Evolutionary conservation across 2,329 filamentous ascomycete genomes (phyloP), one percentile per base, ranked within the genome.

Genomic region (Gyromitra esculenta): DNA sequence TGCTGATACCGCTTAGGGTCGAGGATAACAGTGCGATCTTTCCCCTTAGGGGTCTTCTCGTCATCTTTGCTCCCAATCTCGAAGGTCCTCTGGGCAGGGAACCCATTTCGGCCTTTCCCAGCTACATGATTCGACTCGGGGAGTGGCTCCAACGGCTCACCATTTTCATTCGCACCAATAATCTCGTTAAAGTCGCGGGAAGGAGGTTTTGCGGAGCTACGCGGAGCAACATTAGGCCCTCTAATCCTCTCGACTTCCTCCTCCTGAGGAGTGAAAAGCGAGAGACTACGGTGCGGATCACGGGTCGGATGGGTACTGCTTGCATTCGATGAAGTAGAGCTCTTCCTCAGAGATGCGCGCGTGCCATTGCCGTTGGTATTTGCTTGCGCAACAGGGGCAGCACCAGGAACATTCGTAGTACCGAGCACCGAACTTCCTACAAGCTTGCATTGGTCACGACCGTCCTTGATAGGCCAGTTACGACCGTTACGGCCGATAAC

Each of bases 391-490:
- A 50, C 31, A 11, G 43, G 50, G 15, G 57, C 7, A 52, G 60
- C 59, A 8, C 62, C 48, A 60, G 60, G 62, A 21, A 56, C 56
- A 62, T 56, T 68, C 8, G 54, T 43, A n/a, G 72, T 65, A 31
- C 75, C 71, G 18, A 59, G 59, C 13, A 75, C 67, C 79, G 87
- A 90, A 64, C 85, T 86, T 79, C 88, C 86, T 81, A 97, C 92
- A 81, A 97, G 85, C 81, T 89, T 90, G 80, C 91, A 87, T 85
- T 98, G 94, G 69, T 97, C 94, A 81, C 89, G 89, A 82, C 91
- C 92, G 82, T 97, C 94, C 80, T 90, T 89, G 82, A 99, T 96
- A 70, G 96, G 96, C 96, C 96, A 99, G 85, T 96, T 97, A 83
- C 91, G 92, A 73, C 92, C 93, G 69, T 91, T 91, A 82, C 91